Percentiles rank a stretch among this genome's conserved stretches.
These are phyloP conservation scores for Rhododendron mucronatum DNA, from an alignment of 148 eudicot species.

Conservation along the genomic window DNA sequence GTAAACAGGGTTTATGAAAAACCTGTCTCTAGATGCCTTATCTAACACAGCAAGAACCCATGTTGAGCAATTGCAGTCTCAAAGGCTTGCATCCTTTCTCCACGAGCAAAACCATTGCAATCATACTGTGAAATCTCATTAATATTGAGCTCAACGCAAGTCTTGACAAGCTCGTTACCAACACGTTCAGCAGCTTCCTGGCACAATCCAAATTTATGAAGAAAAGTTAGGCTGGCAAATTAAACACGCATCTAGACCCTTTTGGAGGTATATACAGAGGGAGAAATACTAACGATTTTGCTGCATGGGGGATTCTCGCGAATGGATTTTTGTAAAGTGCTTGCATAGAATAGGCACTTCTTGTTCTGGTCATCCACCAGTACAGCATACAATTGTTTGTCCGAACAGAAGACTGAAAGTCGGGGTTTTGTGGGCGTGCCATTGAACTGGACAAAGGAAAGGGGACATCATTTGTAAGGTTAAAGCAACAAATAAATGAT, in stretches of 20 bases:
- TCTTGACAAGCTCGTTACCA: constrained; percentile 82
- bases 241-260: background rate
- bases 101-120: constrained; percentile 58
- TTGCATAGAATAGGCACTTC: constrained; percentile 74
- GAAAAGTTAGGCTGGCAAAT: background rate
- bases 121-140: constrained; percentile 77
- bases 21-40: background rate
- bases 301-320: constrained; percentile 47
- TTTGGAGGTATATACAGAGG: background rate
- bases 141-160: constrained; percentile 60
- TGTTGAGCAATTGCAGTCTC: constrained; percentile 68
- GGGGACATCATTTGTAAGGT: background rate
- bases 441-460: constrained; percentile 46
- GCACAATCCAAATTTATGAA: background rate
- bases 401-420: constrained; percentile 92
- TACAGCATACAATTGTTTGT: constrained; percentile 75
- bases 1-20: background rate
- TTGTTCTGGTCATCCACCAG: constrained; percentile 88
- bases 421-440: constrained; percentile 75
- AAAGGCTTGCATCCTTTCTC: constrained; percentile 70
- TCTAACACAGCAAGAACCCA: constrained; percentile 63
- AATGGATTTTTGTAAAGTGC: constrained; percentile 70
- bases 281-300: constrained; percentile 43
- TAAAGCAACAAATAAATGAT: background rate
- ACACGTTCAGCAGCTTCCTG: constrained; percentile 86